phyloP scores from a whole-genome alignment of 495 filamentous ascomycete species.

The Corynascus novoguineensis region DNA sequence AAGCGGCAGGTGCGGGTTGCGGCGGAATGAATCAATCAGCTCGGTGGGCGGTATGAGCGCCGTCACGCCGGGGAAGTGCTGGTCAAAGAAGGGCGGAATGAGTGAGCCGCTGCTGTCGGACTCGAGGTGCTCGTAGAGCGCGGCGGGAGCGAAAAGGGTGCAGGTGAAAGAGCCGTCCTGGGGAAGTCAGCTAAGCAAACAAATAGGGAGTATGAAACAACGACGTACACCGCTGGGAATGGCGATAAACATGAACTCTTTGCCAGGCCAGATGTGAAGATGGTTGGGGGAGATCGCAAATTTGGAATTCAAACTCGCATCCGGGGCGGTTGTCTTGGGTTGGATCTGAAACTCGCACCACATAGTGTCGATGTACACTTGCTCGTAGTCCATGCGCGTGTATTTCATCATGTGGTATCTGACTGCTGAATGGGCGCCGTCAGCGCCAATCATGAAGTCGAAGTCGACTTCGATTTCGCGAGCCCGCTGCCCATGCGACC shows the following conservation, averaged over 20 bases:
- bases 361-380: constrained; percentile 92
- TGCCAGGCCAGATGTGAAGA: constrained; percentile 94
- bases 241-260: constrained; percentile 95
- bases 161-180: constrained; percentile 89
- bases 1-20: constrained; percentile 83
- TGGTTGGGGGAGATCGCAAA: constrained; percentile 85
- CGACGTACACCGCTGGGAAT: constrained; percentile 64
- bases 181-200: constrained; percentile 3
- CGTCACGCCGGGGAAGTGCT: constrained; percentile 80
- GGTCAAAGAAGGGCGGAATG: constrained; percentile 67
- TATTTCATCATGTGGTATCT: constrained; percentile 94
- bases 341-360: constrained; percentile 95
- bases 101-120: constrained; percentile 38
- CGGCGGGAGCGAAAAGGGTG: constrained; percentile 78
- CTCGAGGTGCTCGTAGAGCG: constrained; percentile 54
- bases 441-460: constrained; percentile 90
- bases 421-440: constrained; percentile 87
- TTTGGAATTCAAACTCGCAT: constrained; percentile 43
- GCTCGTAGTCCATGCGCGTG: constrained; percentile 78
- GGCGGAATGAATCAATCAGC: constrained; percentile 62
- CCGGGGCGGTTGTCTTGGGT: constrained; percentile 21
- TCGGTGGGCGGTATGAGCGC: constrained; percentile 65
- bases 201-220: not conserved
- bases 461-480: constrained; percentile 68
- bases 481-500: constrained; percentile 19